These are phyloP conservation scores for Citropsis articulata DNA, from an alignment of 345 rosid species.

Conservation along the genomic window DNA sequence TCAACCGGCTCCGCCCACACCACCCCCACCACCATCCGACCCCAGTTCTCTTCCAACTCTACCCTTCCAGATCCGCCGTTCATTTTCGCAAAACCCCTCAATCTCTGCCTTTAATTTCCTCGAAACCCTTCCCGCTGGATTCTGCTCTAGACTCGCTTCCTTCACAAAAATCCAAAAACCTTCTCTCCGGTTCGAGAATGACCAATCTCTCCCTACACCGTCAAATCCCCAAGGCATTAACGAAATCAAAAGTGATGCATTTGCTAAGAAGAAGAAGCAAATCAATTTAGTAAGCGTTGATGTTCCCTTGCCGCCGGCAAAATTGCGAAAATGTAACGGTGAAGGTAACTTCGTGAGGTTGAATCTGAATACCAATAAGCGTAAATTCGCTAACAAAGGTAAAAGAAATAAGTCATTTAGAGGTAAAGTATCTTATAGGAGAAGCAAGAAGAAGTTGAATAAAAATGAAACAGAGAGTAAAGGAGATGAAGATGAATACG, in stretches of 20 bases:
- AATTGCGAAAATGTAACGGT: constrained; percentile 41
- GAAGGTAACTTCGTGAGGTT: constrained; percentile 93
- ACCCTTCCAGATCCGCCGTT: constrained; percentile 64
- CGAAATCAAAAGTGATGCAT: constrained; percentile 19
- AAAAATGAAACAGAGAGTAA: constrained; percentile 25
- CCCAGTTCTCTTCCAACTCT: constrained; percentile 33
- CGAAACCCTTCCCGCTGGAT: constrained; percentile 50
- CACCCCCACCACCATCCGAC: background rate
- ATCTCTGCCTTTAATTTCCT: constrained; percentile 25
- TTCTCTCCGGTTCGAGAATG: constrained; percentile 42
- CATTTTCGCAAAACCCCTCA: constrained; percentile 22
- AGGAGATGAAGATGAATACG: constrained; percentile 42
- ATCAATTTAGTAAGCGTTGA: constrained; percentile 54
- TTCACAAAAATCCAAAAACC: constrained; percentile 56
- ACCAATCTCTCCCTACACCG: constrained; percentile 15
- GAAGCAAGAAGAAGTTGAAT: constrained; percentile 40
- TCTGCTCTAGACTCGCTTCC: constrained; percentile 53
- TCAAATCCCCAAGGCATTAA: background rate
- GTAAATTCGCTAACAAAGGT: constrained; percentile 57
- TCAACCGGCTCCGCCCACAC: constrained; percentile 3
- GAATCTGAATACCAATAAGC: constrained; percentile 51
- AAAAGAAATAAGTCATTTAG: constrained; percentile 27
- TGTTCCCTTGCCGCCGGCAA: constrained; percentile 43
- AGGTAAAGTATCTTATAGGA: constrained; percentile 33
- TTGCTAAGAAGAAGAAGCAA: constrained; percentile 26